Evolutionary conservation across 2,329 filamentous ascomycete species (phyloP).

Genomic region (Pseudogymnoascus sp.): DNA sequence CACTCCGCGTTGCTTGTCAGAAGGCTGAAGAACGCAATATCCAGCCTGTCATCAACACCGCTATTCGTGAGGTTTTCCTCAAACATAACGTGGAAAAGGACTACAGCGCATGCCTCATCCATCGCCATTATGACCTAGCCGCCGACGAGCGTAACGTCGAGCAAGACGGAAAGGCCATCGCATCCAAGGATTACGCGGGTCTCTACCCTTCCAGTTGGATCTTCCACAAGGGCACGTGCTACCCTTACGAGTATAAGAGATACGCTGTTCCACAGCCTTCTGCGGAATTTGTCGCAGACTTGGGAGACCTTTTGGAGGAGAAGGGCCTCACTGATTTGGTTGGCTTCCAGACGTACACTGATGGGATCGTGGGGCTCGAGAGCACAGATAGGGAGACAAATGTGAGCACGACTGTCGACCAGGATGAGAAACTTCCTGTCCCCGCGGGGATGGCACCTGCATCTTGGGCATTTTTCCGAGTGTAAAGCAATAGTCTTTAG

Average conservation of each 20-base stretch:
- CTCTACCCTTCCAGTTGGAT: background rate
- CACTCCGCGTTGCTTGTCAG: background rate
- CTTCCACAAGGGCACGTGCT: background rate
- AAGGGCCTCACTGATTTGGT: background rate
- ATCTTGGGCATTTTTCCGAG: background rate
- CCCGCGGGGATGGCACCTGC: background rate
- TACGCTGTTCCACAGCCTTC: background rate
- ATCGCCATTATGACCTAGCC: background rate
- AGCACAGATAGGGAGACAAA: background rate
- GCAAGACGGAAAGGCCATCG: background rate
- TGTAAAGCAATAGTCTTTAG: background rate
- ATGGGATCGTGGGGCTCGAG: background rate
- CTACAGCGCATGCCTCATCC: background rate
- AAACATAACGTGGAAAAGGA: background rate
- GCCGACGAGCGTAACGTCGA: background rate
- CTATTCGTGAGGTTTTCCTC: background rate
- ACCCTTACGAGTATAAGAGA: slow-evolving; percentile 2
- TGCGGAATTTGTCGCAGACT: background rate
- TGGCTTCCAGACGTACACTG: background rate
- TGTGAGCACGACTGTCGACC: background rate
- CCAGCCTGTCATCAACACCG: background rate
- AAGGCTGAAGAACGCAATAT: background rate
- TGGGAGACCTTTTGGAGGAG: background rate
- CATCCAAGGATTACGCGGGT: background rate
- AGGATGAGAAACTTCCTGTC: background rate